phyloP scores from a whole-genome alignment of 805 yeast genomes.

The Candida peoriensis region DNA sequence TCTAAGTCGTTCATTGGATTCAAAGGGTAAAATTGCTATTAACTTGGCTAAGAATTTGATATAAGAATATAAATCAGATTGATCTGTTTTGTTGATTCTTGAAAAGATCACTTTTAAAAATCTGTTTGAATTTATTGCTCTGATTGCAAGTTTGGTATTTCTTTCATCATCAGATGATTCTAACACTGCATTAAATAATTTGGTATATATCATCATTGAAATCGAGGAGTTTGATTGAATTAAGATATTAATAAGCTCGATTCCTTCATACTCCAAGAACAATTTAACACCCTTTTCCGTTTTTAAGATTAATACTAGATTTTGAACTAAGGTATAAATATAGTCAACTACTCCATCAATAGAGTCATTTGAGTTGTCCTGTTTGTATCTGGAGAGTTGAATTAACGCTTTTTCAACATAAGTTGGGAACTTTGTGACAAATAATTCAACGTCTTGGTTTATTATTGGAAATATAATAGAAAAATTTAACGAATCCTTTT shows the following conservation, averaged over 20 bases:
- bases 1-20: constrained; percentile 20
- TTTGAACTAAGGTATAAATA: constrained; percentile 10
- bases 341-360: constrained; percentile 9
- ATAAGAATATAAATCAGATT: constrained; percentile 3
- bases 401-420: constrained; percentile 4
- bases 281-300: constrained; percentile 7
- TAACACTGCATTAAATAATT: constrained; percentile 9
- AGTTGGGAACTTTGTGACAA: constrained; percentile 3
- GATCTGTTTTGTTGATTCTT: constrained; percentile 5
- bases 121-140: constrained; percentile 8
- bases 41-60: constrained; percentile 10
- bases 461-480: no score
- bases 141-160: constrained; percentile 10
- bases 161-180: constrained; percentile 9
- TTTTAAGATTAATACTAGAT: constrained; percentile 4
- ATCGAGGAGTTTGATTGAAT: constrained; percentile 3
- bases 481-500: no score
- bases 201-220: constrained; percentile 11
- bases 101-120: constrained; percentile 16
- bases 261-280: constrained; percentile 16
- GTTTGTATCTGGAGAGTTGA: constrained; percentile 4
- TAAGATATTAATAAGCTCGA: constrained; percentile 13
- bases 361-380: neutral
- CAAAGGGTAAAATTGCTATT: constrained; percentile 17
- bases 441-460: no score